These are phyloP conservation scores for Peziza echinospora DNA, from an alignment of 495 filamentous ascomycete genomes.

Conservation along the genomic window DNA sequence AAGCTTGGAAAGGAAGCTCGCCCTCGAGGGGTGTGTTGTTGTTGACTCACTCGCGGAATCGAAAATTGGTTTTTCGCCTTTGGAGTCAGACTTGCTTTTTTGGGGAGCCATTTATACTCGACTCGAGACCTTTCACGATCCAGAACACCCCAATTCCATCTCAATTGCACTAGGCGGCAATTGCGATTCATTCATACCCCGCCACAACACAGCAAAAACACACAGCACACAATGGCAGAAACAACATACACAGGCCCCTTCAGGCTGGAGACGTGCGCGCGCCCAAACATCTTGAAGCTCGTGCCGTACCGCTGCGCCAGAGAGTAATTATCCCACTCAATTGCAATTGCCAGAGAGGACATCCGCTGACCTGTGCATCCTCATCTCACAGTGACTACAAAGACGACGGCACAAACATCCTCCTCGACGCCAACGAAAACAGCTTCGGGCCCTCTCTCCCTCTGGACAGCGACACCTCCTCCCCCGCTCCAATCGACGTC, in stretches of 20 bases:
- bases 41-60: too few species aligned
- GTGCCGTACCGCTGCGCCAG: constrained; percentile 47
- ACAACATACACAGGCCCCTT: constrained; percentile 35
- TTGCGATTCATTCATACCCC: too few species aligned
- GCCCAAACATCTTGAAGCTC: constrained; percentile 61
- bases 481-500: constrained; percentile 22
- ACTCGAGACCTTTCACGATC: too few species aligned
- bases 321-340: constrained; percentile 14
- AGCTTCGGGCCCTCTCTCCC: constrained; percentile 62
- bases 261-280: constrained; percentile 57
- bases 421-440: constrained; percentile 96
- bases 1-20: too few species aligned
- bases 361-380: constrained; percentile 1
- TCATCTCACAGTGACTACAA: constrained; percentile 59
- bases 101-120: too few species aligned
- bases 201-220: too few species aligned
- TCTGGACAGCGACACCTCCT: constrained; percentile 13
- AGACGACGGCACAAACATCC: constrained; percentile 88
- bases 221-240: too few species aligned
- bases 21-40: too few species aligned
- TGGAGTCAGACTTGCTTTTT: too few species aligned
- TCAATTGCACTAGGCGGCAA: too few species aligned
- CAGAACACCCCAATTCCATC: too few species aligned
- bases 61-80: too few species aligned
- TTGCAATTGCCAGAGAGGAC: neutral